Conservation (phyloP, 2,329 filamentous ascomycete genomes). For the Xylaria multiplex region DNA sequence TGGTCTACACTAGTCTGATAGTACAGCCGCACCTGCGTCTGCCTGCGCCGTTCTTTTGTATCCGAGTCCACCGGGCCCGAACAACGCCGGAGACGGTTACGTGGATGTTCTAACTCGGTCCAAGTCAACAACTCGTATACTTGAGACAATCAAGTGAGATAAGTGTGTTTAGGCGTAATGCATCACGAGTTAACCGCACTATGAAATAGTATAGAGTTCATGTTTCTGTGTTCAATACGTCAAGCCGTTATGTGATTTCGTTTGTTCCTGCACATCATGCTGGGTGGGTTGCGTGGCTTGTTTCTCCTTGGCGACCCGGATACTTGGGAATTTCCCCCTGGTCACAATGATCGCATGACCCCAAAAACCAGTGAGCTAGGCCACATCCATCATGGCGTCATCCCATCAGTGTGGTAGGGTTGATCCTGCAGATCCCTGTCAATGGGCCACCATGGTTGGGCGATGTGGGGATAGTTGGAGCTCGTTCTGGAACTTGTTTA, state of each 20-base stretch:
- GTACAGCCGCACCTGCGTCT: slow-evolving; percentile 14
- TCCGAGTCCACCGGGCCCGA: slow-evolving; percentile 3
- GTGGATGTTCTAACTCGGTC: no score
- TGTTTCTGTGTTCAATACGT: neutral
- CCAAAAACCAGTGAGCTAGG: slow-evolving; percentile 33
- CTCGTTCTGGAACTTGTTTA: slow-evolving; percentile 33
- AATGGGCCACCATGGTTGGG: slow-evolving; percentile 35
- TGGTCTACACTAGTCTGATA: neutral
- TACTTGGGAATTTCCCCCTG: slow-evolving; percentile 30
- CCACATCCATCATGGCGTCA: slow-evolving; percentile 39
- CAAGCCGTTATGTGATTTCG: slow-evolving; percentile 5
- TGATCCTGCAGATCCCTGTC: slow-evolving; percentile 44
- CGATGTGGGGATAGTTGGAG: slow-evolving; percentile 42
- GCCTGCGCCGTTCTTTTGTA: slow-evolving; percentile 6
- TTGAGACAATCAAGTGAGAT: neutral
- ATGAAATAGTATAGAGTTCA: neutral
- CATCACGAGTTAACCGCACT: no score
- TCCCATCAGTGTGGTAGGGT: slow-evolving; percentile 43
- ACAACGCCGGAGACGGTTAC: neutral
- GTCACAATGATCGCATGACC: slow-evolving; percentile 36
- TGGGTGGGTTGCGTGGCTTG: slow-evolving; percentile 21
- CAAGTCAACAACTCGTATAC: neutral
- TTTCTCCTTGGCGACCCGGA: slow-evolving; percentile 32
- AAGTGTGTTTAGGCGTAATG: neutral
- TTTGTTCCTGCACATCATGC: slow-evolving; percentile 12